Evolutionary conservation across 2,329 filamentous ascomycete species (phyloP).

Genomic region (Claviceps digitariae): DNA sequence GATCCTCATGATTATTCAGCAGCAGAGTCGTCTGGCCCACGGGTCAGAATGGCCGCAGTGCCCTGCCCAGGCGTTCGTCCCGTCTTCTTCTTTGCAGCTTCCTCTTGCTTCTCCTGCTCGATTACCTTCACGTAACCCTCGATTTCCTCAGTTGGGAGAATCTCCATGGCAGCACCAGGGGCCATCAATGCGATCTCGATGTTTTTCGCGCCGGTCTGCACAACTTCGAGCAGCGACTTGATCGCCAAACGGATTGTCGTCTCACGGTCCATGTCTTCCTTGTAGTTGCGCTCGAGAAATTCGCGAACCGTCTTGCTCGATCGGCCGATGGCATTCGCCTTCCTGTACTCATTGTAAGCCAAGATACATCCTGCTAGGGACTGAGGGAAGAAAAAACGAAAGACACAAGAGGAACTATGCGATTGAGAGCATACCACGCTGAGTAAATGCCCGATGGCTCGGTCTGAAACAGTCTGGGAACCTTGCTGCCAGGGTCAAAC

Average conservation of each 20-base stretch:
- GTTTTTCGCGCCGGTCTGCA: conserved; percentile 98
- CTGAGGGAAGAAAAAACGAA: neutral
- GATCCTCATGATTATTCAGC: conserved; percentile 17
- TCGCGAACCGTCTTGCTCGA: conserved; percentile 98
- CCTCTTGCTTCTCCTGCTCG: conserved; percentile 98
- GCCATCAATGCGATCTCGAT: conserved; percentile 99
- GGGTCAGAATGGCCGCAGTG: conserved; percentile 61
- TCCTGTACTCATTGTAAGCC: conserved; percentile 43
- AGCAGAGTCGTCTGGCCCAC: conserved; percentile 32
- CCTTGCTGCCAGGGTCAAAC: conserved; percentile 88
- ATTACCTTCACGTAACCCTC: conserved; percentile 97
- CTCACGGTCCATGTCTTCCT: conserved; percentile 93
- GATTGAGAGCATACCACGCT: conserved; percentile 55
- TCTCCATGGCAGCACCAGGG: conserved; percentile 79
- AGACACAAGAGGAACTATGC: neutral
- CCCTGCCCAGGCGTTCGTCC: conserved; percentile 58
- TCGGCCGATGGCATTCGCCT: conserved; percentile 95
- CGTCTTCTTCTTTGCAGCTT: conserved; percentile 93
- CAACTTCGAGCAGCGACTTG: conserved; percentile 94
- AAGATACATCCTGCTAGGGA: conserved; percentile 5
- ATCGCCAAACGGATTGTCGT: conserved; percentile 93
- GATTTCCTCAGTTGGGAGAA: conserved; percentile 90
- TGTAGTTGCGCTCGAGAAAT: conserved; percentile 97
- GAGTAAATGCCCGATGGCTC: conserved; percentile 99
- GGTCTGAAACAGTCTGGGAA: conserved; percentile 88